Percentiles rank a stretch among this genome's conserved stretches.
Evolutionary conservation across 148 eudicot species (phyloP).

Genomic region (Nepenthes mirabilis): DNA sequence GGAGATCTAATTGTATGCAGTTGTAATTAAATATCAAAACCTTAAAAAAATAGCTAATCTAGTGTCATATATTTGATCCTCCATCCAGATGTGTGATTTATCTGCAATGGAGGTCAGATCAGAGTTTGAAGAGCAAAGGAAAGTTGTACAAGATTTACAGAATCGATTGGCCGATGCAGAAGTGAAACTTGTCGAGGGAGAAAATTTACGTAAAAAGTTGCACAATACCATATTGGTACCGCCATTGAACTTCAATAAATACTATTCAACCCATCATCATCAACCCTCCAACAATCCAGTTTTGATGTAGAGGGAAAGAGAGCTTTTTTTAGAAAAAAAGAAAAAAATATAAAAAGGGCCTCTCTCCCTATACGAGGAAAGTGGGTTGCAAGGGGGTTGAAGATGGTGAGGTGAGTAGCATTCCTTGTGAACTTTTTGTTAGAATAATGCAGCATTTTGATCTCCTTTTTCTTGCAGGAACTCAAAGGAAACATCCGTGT

Average conservation of each 20-base stretch:
- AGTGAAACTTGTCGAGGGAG: slow-evolving; percentile 74
- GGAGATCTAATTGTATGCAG: too few relatives aligned
- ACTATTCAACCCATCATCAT: neutral
- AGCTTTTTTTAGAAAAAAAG: too few relatives aligned
- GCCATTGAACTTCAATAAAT: neutral
- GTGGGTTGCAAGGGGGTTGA: too few relatives aligned
- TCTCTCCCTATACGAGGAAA: too few relatives aligned
- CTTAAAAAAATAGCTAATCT: neutral
- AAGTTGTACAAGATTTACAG: slow-evolving; percentile 42
- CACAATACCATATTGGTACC: slow-evolving; percentile 92
- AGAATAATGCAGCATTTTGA: too few relatives aligned
- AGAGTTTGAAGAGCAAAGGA: slow-evolving; percentile 63
- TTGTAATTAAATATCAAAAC: neutral
- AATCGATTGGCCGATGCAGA: slow-evolving; percentile 74
- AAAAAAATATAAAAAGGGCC: too few relatives aligned
- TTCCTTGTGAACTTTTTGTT: too few relatives aligned
- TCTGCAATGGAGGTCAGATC: slow-evolving; percentile 58
- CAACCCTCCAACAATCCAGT: too few relatives aligned
- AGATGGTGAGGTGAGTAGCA: too few relatives aligned
- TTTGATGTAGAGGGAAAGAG: too few relatives aligned
- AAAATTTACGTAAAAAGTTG: slow-evolving; percentile 76
- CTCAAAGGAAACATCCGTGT: slow-evolving; percentile 97
- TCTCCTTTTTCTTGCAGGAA: slow-evolving; percentile 35
- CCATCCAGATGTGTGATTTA: slow-evolving; percentile 49
- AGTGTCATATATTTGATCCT: neutral